Percentiles rank a stretch among this genome's conserved stretches.
Conservation (phyloP, 495 filamentous ascomycete species). For the Friedmanniomyces endolithicus region DNA sequence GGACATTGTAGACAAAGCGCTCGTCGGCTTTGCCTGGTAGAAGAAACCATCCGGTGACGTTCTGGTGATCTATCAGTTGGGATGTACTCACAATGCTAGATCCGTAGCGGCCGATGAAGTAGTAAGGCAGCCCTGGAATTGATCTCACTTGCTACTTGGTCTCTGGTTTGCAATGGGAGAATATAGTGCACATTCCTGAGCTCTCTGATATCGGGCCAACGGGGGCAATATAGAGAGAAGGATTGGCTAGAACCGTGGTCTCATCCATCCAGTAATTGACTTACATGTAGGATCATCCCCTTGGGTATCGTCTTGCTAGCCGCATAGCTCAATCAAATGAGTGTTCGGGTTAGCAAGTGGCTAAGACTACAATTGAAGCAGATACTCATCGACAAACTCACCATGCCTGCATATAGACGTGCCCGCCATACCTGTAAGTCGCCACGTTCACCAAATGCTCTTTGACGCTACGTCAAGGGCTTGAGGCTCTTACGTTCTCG, state of each 20-base stretch:
- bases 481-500: constrained; percentile 5
- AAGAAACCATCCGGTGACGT: constrained; percentile 57
- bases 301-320: constrained; percentile 42
- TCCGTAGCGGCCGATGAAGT: too few species aligned
- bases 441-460: not conserved
- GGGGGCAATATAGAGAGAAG: not conserved
- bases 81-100: too few species aligned
- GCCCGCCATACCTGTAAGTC: constrained; percentile 38
- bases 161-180: too few species aligned
- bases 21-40: constrained; percentile 39
- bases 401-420: constrained; percentile 56
- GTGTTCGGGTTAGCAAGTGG: too few species aligned
- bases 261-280: constrained; percentile 11
- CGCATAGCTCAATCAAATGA: too few species aligned
- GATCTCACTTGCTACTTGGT: too few species aligned
- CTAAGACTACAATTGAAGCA: too few species aligned
- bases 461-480: not conserved
- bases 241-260: too few species aligned
- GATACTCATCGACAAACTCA: too few species aligned
- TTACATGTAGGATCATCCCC: constrained; percentile 50
- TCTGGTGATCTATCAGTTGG: constrained; percentile 30
- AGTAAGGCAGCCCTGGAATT: not conserved
- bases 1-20: constrained; percentile 49
- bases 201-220: not conserved
- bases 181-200: too few species aligned